Evolutionary conservation across 306 rosid genomes (phyloP).

Genomic region (Sesbania bispinosa): DNA sequence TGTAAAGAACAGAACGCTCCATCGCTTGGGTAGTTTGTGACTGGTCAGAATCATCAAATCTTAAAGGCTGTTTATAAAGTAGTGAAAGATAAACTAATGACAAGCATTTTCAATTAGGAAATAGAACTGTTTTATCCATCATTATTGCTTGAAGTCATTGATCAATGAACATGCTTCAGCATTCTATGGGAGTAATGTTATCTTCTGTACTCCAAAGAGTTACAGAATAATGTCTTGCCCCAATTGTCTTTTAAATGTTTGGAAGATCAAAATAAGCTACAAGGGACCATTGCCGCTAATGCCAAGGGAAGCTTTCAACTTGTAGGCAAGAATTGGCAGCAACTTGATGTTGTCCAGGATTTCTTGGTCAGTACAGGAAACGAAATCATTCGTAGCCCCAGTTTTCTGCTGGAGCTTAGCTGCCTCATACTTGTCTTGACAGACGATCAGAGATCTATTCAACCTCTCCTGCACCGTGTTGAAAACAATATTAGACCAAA

Average conservation of each 20-base stretch:
- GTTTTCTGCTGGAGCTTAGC: conserved; percentile 63
- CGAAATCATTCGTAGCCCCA: conserved; percentile 52
- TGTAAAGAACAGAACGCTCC: background rate
- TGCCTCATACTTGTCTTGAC: conserved; percentile 86
- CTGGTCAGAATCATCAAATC: background rate
- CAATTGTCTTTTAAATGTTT: conserved; percentile 5
- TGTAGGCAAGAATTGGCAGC: conserved; percentile 60
- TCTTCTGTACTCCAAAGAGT: background rate
- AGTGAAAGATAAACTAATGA: background rate
- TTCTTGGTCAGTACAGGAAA: conserved; percentile 74
- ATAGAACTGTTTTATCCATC: background rate
- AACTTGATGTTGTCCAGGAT: conserved; percentile 67
- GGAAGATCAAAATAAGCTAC: conserved; percentile 10
- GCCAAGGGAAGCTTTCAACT: conserved; percentile 60
- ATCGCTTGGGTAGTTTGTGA: background rate
- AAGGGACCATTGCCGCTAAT: conserved; percentile 19
- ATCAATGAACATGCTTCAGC: background rate
- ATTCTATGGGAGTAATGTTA: background rate
- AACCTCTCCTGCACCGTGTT: conserved; percentile 67
- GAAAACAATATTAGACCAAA: conserved; percentile 17
- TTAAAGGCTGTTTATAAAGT: background rate
- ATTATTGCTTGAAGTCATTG: background rate
- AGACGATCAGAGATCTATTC: conserved; percentile 86
- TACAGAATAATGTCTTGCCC: background rate
- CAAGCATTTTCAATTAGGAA: background rate